Evolutionary conservation across 2,329 filamentous ascomycete species (phyloP).

Genomic region (Pseudocercospora pini-densiflorae): DNA sequence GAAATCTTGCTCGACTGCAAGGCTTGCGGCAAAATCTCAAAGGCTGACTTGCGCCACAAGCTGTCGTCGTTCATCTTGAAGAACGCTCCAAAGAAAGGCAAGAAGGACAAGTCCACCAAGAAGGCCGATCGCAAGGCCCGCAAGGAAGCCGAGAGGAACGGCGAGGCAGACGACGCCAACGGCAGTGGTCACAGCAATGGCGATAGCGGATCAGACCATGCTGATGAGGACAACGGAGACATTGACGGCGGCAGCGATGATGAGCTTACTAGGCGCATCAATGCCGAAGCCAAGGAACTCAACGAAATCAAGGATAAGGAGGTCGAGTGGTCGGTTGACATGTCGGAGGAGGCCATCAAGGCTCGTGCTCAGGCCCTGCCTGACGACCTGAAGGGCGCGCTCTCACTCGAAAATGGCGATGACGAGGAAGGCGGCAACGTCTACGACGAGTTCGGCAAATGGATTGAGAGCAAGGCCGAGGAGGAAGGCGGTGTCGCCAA

Average conservation of each 20-base stretch:
- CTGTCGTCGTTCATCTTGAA: conserved; percentile 97
- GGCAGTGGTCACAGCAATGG: conserved; percentile 66
- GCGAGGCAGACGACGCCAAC: conserved; percentile 57
- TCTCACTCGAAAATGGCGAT: conserved; percentile 72
- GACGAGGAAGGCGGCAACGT: conserved; percentile 81
- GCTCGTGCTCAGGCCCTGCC: conserved; percentile 92
- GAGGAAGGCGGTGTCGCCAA: conserved; percentile 74
- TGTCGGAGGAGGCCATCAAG: conserved; percentile 92
- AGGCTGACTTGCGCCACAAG: conserved; percentile 92
- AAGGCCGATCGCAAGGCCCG: conserved; percentile 85
- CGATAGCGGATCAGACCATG: conserved; percentile 69
- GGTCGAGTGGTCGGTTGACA: conserved; percentile 94
- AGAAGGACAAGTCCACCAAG: conserved; percentile 97
- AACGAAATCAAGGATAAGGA: conserved; percentile 75
- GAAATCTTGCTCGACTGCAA: conserved; percentile 96
- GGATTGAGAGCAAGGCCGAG: conserved; percentile 78
- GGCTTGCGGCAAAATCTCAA: conserved; percentile 90
- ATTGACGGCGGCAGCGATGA: conserved; percentile 83
- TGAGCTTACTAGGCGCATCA: conserved; percentile 80
- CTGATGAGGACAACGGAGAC: conserved; percentile 67
- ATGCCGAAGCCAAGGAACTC: conserved; percentile 71
- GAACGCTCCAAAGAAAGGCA: conserved; percentile 89
- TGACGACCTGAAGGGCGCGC: conserved; percentile 85
- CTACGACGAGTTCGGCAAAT: conserved; percentile 91
- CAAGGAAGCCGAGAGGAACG: conserved; percentile 66